Conservation (phyloP, 2,329 filamentous ascomycete genomes). For the Shiraia sp. region DNA sequence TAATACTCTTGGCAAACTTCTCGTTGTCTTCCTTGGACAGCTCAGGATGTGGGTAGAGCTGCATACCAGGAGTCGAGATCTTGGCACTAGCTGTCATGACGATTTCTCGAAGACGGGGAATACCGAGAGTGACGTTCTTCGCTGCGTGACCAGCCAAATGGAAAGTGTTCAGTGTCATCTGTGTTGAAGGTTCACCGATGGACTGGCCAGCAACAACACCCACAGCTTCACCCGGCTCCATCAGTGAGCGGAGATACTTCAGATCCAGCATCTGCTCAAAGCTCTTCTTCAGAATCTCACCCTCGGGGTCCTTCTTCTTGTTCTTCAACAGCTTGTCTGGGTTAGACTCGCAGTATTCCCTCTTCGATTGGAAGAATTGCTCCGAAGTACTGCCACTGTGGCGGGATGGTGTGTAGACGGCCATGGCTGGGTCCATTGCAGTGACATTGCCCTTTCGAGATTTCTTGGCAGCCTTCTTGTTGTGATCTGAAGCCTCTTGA, state of each 20-base stretch:
- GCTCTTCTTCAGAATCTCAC: conserved; percentile 61
- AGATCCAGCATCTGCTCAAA: conserved; percentile 85
- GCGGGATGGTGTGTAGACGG: conserved; percentile 73
- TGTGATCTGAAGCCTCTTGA: conserved; percentile 66
- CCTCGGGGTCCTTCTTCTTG: conserved; percentile 59
- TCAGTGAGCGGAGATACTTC: conserved; percentile 89
- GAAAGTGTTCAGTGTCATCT: conserved; percentile 99
- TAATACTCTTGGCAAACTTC: conserved; percentile 89
- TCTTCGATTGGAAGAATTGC: conserved; percentile 73
- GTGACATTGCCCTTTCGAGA: conserved; percentile 72
- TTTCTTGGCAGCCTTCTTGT: conserved; percentile 74
- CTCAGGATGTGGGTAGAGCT: conserved; percentile 74
- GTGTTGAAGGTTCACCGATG: conserved; percentile 93
- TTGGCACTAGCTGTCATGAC: conserved; percentile 92
- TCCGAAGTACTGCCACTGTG: conserved; percentile 88
- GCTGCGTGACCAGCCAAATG: conserved; percentile 98
- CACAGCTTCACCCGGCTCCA: conserved; percentile 94
- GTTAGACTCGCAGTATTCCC: conserved; percentile 78
- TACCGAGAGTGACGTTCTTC: conserved; percentile 98
- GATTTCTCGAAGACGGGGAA: conserved; percentile 94
- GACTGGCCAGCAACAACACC: conserved; percentile 97
- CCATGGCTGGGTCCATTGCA: conserved; percentile 74
- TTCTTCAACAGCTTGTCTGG: conserved; percentile 62
- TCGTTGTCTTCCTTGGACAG: conserved; percentile 70
- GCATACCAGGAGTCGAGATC: conserved; percentile 92